Conservation (phyloP, 140 eudicot species). For the Anethum foeniculum region DNA sequence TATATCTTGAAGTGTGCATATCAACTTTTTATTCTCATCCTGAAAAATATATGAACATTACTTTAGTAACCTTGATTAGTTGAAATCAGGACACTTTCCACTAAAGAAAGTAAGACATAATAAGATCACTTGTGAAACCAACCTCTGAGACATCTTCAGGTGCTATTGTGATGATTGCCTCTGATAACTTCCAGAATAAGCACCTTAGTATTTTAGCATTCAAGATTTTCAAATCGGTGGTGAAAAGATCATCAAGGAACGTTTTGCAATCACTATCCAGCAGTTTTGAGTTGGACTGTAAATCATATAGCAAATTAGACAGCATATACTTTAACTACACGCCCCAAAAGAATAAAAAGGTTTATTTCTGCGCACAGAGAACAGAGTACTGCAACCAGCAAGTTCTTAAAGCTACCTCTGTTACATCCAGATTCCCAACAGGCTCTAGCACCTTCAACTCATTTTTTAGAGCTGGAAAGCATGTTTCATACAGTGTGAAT, state of each 20-base stretch:
- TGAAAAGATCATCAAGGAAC: conserved; percentile 47
- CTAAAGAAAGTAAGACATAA: neutral
- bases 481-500: conserved; percentile 39
- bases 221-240: conserved; percentile 36
- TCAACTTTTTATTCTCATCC: conserved; percentile 49
- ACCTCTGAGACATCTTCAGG: conserved; percentile 42
- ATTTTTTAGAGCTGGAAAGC: conserved; percentile 34
- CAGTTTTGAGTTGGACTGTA: conserved; percentile 37
- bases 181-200: conserved; percentile 59
- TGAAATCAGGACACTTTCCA: neutral
- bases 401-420: conserved; percentile 37
- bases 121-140: conserved; percentile 20
- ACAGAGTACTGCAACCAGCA: conserved; percentile 5
- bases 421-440: conserved; percentile 32
- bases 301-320: conserved; percentile 15
- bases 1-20: conserved; percentile 40
- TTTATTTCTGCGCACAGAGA: neutral
- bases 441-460: conserved; percentile 56
- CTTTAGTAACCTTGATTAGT: neutral
- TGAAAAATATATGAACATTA: conserved; percentile 24
- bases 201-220: conserved; percentile 52
- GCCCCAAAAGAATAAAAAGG: neutral
- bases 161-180: conserved; percentile 40
- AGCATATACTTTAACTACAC: neutral
- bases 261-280: conserved; percentile 47